A percentile compares a stretch with the other conserved stretches of the same genome.
Evolutionary conservation across 2,329 filamentous ascomycete species (phyloP).

Genomic region (Colletotrichum lini): DNA sequence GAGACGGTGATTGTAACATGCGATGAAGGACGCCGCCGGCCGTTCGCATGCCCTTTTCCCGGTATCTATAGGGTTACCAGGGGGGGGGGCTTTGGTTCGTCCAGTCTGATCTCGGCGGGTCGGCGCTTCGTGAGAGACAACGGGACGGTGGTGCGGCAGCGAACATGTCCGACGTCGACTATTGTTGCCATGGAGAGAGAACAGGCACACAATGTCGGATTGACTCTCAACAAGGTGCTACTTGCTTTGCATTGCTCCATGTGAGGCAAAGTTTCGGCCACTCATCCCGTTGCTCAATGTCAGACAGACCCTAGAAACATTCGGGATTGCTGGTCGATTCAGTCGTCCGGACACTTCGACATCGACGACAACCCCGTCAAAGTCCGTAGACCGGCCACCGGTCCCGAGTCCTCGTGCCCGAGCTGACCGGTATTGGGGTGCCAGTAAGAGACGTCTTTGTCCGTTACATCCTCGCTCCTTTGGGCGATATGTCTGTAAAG

Average conservation of each 20-base stretch:
- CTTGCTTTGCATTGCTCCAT: conserved; percentile 18
- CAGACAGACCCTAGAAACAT: background rate
- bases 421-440: background rate
- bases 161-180: conserved; percentile 18
- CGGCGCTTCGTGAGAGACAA: background rate
- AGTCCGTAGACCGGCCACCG: conserved; percentile 12
- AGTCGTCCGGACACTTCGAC: conserved; percentile 10
- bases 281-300: background rate
- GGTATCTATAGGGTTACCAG: background rate
- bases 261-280: conserved; percentile 5
- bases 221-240: conserved; percentile 25
- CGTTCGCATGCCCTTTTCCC: background rate
- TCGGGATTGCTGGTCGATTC: background rate
- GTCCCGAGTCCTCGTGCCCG: conserved; percentile 2
- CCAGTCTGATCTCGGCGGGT: background rate
- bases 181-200: background rate
- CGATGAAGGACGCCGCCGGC: background rate
- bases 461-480: conserved; percentile 5
- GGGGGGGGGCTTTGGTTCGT: background rate
- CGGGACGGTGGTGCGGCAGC: conserved; percentile 14
- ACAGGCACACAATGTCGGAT: background rate
- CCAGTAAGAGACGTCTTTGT: background rate
- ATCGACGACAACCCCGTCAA: background rate
- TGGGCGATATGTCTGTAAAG: conserved; percentile 15
- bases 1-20: conserved; percentile 3